A percentile compares a stretch with the other conserved stretches of the same genome.
Evolutionary conservation across 2,329 filamentous ascomycete species (phyloP).

Genomic region (Diaporthe batatas): DNA sequence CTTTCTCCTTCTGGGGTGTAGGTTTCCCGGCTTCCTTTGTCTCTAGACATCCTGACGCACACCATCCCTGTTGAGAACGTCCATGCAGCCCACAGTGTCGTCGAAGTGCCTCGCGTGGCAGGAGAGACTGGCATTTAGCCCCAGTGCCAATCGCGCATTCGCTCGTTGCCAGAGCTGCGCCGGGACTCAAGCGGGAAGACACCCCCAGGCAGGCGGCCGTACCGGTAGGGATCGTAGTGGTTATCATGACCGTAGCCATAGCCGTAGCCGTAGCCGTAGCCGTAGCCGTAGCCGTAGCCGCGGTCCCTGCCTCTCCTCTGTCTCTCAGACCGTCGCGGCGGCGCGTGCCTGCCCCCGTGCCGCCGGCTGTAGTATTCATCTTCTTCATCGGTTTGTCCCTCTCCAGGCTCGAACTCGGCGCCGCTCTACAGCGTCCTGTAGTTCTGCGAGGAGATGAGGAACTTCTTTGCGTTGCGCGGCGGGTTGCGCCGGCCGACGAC

Average conservation of each 20-base stretch:
- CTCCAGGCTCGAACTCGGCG: neutral
- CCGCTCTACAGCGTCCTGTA: conserved; percentile 68
- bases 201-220: neutral
- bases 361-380: neutral
- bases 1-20: neutral
- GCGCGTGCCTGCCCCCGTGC: neutral
- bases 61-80: neutral
- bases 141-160: conserved; percentile 11
- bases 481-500: conserved; percentile 65
- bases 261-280: too few species aligned
- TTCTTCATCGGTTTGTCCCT: neutral
- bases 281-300: neutral
- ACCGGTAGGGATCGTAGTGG: neutral
- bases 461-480: conserved; percentile 63
- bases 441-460: conserved; percentile 80
- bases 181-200: conserved; percentile 12
- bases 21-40: neutral
- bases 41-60: neutral
- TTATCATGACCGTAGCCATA: too few species aligned
- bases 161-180: conserved; percentile 18
- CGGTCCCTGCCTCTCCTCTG: neutral
- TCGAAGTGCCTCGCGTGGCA: neutral
- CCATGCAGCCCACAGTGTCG: neutral
- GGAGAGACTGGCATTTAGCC: neutral
- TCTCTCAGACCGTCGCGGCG: neutral